A percentile compares a stretch with the other conserved stretches of the same genome.
These are phyloP conservation scores for Apophysomyces ossiformis DNA, from an alignment of 371 early-diverging fungal genomes.

Conservation along the genomic window DNA sequence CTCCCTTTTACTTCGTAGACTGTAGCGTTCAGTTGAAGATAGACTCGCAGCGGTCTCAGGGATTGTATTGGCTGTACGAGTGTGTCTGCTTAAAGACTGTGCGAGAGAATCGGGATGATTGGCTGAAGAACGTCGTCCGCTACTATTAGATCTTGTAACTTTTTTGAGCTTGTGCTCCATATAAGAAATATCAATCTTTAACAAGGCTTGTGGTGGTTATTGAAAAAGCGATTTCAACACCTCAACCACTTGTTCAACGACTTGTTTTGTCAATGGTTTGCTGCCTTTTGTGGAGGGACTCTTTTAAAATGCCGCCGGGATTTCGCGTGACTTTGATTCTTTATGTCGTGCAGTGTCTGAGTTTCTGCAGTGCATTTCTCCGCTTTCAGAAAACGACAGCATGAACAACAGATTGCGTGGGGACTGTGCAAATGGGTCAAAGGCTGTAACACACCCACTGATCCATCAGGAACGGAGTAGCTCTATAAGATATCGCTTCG, in stretches of 20 bases:
- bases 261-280: slow-evolving; percentile 9
- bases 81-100: slow-evolving; percentile 8
- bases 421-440: too few relatives aligned
- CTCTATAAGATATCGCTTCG: too few relatives aligned
- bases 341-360: neutral
- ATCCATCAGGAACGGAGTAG: too few relatives aligned
- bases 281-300: slow-evolving; percentile 9
- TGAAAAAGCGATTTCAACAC: slow-evolving; percentile 8
- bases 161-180: slow-evolving; percentile 27
- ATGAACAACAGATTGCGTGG: too few relatives aligned
- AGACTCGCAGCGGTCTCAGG: slow-evolving; percentile 4
- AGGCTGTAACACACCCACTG: too few relatives aligned
- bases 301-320: slow-evolving; percentile 5
- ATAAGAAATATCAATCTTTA: slow-evolving; percentile 12
- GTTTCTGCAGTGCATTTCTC: too few relatives aligned
- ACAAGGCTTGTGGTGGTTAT: slow-evolving; percentile 3
- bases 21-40: slow-evolving; percentile 20
- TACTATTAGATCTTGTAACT: slow-evolving; percentile 24
- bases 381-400: too few relatives aligned
- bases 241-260: slow-evolving; percentile 9
- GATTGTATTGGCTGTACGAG: slow-evolving; percentile 12
- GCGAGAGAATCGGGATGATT: slow-evolving; percentile 18
- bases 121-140: slow-evolving; percentile 18
- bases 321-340: neutral
- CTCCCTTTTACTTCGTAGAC: slow-evolving; percentile 13